Percentiles rank a stretch among this genome's conserved stretches.
Conservation (phyloP, 768 basidiomycete species). For the Hirschioporus abietinus region DNA sequence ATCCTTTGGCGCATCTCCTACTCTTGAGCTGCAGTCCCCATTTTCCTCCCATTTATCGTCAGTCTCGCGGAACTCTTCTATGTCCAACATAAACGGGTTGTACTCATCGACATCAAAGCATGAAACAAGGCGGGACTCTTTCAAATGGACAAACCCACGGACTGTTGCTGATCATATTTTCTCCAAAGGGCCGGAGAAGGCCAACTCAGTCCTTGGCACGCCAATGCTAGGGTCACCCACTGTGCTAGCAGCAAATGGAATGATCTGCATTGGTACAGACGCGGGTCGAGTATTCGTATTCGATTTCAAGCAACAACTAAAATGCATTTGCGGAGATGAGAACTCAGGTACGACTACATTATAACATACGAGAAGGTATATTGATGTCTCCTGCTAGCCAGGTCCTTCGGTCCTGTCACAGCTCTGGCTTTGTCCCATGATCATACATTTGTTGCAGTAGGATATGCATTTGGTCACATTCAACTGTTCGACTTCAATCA, state of each 20-base stretch:
- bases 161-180: conserved; percentile 55
- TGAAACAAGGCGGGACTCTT: conserved; percentile 46
- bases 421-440: conserved; percentile 89
- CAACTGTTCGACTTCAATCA: conserved; percentile 79
- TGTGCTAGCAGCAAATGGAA: conserved; percentile 76
- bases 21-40: conserved; percentile 41
- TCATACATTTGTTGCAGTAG: conserved; percentile 87
- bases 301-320: conserved; percentile 84
- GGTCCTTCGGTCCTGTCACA: conserved; percentile 69
- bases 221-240: conserved; percentile 63
- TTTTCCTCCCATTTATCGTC: conserved; percentile 64
- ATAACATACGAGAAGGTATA: conserved; percentile 7
- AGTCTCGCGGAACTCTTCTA: conserved; percentile 63
- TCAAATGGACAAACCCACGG: conserved; percentile 71
- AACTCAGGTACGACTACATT: conserved; percentile 42
- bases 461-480: conserved; percentile 80
- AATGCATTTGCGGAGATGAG: conserved; percentile 73
- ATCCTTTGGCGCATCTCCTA: conserved; percentile 39
- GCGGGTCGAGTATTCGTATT: conserved; percentile 76
- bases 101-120: conserved; percentile 20
- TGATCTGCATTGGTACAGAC: conserved; percentile 86
- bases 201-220: conserved; percentile 55
- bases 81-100: conserved; percentile 40
- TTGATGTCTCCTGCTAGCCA: conserved; percentile 37
- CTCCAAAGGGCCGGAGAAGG: conserved; percentile 48